Evolutionary conservation across 371 early-diverging fungal genomes (phyloP), one percentile per base, ranked within the genome.

Genomic region (Actinomucor elegans): DNA sequence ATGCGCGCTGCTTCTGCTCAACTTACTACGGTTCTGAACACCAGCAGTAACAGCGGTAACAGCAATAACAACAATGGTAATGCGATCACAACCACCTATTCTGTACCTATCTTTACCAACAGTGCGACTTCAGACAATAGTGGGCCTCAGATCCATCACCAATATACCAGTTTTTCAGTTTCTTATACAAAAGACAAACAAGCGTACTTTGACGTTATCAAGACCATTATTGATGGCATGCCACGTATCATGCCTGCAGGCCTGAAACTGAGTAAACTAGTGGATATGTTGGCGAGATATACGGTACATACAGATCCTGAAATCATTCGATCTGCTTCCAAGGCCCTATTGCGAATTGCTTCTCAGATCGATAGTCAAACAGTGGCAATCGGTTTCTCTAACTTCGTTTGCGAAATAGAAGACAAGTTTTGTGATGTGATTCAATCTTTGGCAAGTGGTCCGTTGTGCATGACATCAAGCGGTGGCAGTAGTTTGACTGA

Each of bases 221-320:
- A 71, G 5, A 72, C 84, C 0, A 85, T 83, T 57, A 60, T 92
- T 14, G 88, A 91, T 37, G 77, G 84, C 27, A 65, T 92, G 45
- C 94, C 94, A 8, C 75, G 91, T 7, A 72, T 86, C 14, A 78
- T 85, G 69, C 92, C 91, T 3, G 73, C 86, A 2, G 86, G 85
- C 4, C 66, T 89, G 1, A 65, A 76, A 0, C 64, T 85, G n/a
- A 64, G 73, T 15, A 75, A 68, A 28, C 43, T 94, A 0, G 79
- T 94, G 0, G 96, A 94, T 35, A 86, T 91, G 65, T 58, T 94
- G 15, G 73, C 88, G 23, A 75, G 87, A 29, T 93, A 90, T 48
- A 80, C 88, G 0, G 79, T 92, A 2, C 94, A 94, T 67, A 83
- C 86, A 11, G 95, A 97, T 66, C 89, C 90, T 17, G 72, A 86